A percentile compares a stretch with the other conserved stretches of the same genome.
Evolutionary conservation across 75 land plant species (phyloP).

Genomic region (Ceratopteris richardii): DNA sequence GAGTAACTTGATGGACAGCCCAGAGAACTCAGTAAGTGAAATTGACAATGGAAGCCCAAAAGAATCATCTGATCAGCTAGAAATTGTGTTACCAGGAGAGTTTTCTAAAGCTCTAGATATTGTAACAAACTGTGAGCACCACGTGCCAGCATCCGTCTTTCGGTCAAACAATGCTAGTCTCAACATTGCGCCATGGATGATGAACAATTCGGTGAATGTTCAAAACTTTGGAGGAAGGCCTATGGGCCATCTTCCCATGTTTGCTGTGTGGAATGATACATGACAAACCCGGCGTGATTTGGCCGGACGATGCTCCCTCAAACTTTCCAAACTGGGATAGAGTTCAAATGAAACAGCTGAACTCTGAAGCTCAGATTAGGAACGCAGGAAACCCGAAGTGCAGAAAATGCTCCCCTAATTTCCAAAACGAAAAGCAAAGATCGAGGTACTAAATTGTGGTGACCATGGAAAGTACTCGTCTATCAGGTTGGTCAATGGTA

Average conservation of each 20-base stretch:
- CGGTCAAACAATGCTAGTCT: background rate
- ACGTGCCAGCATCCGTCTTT: background rate
- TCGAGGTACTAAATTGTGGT: no score
- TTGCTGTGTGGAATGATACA: constrained; percentile 2
- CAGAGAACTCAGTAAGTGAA: constrained; percentile 5
- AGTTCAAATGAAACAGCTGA: background rate
- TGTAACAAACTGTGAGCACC: background rate
- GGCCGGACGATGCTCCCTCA: constrained; percentile 1
- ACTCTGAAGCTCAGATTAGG: background rate
- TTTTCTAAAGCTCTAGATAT: background rate
- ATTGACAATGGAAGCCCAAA: constrained; percentile 8
- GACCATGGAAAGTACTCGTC: no score
- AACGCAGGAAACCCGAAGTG: no score
- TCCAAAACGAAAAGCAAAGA: no score
- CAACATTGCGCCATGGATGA: background rate
- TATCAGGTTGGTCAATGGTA: no score
- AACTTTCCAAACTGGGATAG: background rate
- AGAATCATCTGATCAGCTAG: background rate
- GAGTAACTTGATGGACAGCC: background rate
- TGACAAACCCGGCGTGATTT: background rate
- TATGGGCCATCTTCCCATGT: background rate
- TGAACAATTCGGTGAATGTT: background rate
- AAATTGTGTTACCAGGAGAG: background rate
- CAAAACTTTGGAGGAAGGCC: background rate
- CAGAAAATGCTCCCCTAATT: no score